A percentile compares a stretch with the other conserved stretches of the same genome.
phyloP scores from a whole-genome alignment of 306 rosid genomes.

The Oemleria cerasiformis region DNA sequence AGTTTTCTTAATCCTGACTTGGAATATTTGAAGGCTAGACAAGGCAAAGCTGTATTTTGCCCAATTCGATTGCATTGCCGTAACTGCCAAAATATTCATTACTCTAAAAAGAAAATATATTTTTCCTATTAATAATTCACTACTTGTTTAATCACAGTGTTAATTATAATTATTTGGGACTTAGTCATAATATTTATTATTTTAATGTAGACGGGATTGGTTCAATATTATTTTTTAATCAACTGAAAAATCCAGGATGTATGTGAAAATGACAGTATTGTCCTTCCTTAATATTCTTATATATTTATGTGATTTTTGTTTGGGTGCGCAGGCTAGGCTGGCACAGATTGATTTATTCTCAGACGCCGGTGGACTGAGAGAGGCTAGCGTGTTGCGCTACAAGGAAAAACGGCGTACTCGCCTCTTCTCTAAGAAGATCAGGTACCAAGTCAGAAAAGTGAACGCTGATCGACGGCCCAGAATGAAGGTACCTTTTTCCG shows the following conservation, averaged over 20 bases:
- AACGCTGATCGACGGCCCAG: constrained; percentile 92
- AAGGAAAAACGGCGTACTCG: constrained; percentile 81
- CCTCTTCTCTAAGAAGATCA: constrained; percentile 73
- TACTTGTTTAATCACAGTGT: neutral
- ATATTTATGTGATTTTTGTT: constrained; percentile 2
- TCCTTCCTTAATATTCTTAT: neutral
- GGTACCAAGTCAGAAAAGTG: constrained; percentile 81
- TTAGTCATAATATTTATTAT: neutral
- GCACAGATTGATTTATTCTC: constrained; percentile 64
- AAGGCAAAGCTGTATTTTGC: neutral
- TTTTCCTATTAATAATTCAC: neutral
- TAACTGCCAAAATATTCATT: neutral
- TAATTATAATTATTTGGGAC: neutral
- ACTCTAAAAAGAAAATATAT: neutral
- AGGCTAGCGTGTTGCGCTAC: constrained; percentile 73
- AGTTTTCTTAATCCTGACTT: neutral
- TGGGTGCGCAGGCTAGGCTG: constrained; percentile 59
- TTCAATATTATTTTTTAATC: neutral
- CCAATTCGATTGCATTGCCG: neutral
- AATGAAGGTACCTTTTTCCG: constrained; percentile 57
- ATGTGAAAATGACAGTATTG: neutral
- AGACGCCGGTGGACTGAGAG: constrained; percentile 62
- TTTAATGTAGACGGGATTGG: neutral
- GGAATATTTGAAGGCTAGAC: neutral
- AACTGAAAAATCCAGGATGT: neutral